Percentiles rank a stretch among this genome's conserved stretches.
Conservation (phyloP, 1,139 yeast species). For the Geotrichum carabidarum region DNA sequence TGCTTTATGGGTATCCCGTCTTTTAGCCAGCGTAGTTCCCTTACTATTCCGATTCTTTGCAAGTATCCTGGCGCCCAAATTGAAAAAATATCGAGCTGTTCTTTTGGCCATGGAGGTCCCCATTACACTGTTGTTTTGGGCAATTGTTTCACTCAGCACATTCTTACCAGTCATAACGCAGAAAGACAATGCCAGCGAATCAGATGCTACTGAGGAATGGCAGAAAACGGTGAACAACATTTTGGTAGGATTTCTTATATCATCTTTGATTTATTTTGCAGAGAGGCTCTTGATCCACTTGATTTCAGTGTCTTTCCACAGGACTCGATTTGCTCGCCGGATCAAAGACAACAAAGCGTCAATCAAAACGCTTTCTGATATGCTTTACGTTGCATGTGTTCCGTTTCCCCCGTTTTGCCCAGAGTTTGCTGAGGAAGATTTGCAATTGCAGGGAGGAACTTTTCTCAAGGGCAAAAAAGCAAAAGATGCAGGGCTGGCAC, state of each 20-base stretch:
- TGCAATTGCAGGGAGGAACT: constrained; percentile 31
- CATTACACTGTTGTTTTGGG: constrained; percentile 36
- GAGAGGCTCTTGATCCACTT: constrained; percentile 40
- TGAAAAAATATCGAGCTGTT: constrained; percentile 36
- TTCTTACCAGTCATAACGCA: constrained; percentile 39
- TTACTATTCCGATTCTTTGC: constrained; percentile 29
- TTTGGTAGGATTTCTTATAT: constrained; percentile 38
- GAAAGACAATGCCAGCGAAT: constrained; percentile 26
- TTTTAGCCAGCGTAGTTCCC: constrained; percentile 38
- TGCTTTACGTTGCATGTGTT: constrained; percentile 37
- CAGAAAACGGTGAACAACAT: constrained; percentile 37
- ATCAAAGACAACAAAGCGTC: constrained; percentile 39
- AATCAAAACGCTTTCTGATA: constrained; percentile 32
- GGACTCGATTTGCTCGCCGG: constrained; percentile 39
- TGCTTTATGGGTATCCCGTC: constrained; percentile 37
- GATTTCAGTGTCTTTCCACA: constrained; percentile 42
- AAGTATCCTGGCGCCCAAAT: constrained; percentile 36
- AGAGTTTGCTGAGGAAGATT: constrained; percentile 40
- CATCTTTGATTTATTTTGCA: constrained; percentile 37
- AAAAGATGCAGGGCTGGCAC: constrained; percentile 22
- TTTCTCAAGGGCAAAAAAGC: constrained; percentile 26
- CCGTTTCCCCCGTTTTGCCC: constrained; percentile 38
- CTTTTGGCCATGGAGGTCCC: constrained; percentile 39
- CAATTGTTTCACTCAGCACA: constrained; percentile 37
- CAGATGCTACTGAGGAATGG: constrained; percentile 34